Evolutionary conservation across 108 stramenopile species (phyloP), one percentile per base, ranked within the genome.

Genomic region (Seminavis robusta): DNA sequence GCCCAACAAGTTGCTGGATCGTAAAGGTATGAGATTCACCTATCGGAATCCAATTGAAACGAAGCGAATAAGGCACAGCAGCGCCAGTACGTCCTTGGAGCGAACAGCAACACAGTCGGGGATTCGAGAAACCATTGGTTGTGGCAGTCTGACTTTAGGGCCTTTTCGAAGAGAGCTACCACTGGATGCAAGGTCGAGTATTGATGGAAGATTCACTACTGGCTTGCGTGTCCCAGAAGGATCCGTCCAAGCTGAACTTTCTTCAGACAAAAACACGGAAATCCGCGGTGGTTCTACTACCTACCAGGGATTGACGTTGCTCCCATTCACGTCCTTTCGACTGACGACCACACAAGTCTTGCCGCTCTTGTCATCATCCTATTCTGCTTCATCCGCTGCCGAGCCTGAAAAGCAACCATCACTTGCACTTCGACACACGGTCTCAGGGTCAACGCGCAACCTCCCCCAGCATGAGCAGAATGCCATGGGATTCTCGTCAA

Each of bases 391-490:
- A n/a, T n/a, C n/a, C n/a, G n/a, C n/a, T n/a, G n/a, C 4, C 10
- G 30, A 24, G 27, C 11, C 47, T 13, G 41, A 34, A 8, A 34
- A 30, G 19, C 47, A 49, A 34, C 71, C 67, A 17, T 36, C 77
- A 26, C 39, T 66, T 15, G 84, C 78, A 20, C 42, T 92, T 26
- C 75, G 68, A n/a, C 86, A 92, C 47, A 67, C 71, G 16, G 54
- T 69, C 20, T 70, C 79, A 15, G 56, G 67, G 30, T 80, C 86
- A 16, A 81, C 86, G 33, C 61, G 36, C 7, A 52, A 86, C 63
- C 58, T 92, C 5, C 86, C 90, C 24, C 77, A 69, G 26, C 86
- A 92, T 53, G 90, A 86, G 53, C 84, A 82, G 15, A 73, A 80
- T 36, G 77, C 80, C 23, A 52, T 81, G 28, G 86, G 78, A 3